These are phyloP conservation scores for Blastobotrys persicus DNA, from an alignment of 1,139 yeast genomes.

Conservation along the genomic window DNA sequence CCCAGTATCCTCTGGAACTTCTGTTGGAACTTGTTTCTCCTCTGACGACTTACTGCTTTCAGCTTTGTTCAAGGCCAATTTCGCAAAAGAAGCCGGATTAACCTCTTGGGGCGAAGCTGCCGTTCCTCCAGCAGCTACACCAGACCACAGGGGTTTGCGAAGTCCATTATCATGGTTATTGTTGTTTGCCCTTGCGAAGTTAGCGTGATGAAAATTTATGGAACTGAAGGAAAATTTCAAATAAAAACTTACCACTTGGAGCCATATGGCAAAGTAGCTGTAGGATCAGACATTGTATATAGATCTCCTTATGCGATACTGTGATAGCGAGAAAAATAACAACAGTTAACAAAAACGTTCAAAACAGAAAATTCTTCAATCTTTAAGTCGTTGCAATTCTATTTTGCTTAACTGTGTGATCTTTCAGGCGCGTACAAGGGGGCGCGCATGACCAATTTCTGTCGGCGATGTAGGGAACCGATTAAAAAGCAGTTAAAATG, in stretches of 20 bases:
- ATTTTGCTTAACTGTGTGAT: too few species aligned
- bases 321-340: neutral
- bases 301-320: neutral
- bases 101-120: neutral
- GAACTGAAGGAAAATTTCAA: neutral
- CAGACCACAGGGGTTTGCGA: constrained; percentile 1
- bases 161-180: neutral
- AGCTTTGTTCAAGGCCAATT: neutral
- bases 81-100: neutral
- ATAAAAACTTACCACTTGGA: constrained; percentile 42
- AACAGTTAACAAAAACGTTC: neutral
- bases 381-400: neutral
- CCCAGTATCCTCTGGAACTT: neutral
- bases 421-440: neutral
- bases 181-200: neutral
- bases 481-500: too few species aligned
- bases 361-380: neutral
- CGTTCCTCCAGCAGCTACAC: constrained; percentile 3
- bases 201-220: neutral
- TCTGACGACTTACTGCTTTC: neutral
- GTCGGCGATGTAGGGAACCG: too few species aligned
- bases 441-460: neutral
- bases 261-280: constrained; percentile 39
- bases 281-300: constrained; percentile 29
- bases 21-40: neutral